Base-by-base conservation (phyloP, 805 yeast genomes). In the Candida jianshihensis region DNA sequence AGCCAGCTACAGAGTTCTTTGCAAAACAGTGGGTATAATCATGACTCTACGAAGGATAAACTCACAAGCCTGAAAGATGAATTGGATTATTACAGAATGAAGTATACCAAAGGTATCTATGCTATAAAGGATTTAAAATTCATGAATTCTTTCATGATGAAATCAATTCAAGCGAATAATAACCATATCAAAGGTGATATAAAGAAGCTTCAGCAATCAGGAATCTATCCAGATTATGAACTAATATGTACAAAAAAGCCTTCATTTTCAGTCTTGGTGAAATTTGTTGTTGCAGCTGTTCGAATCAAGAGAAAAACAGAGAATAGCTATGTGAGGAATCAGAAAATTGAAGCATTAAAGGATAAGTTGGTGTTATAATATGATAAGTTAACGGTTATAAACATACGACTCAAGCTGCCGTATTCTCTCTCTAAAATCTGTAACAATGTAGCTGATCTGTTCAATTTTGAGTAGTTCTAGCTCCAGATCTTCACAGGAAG, bases 401-500 rank as follows among this genome's bases (percentile, higher is more conserved):
- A 36, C 36, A 25, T 40, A 43, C 4, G 10, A 27, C 39, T 73
- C 76, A 26, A 70, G 34, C 4, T 36, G 27, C 19, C 34, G 33
- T n/a, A 70, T 41, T 34, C 76, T 46, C 6, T 40, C 33, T 33
- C 61, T 63, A 42, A 71, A 71, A 24, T 65, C 75, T 2, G 45
- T 42, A 6, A 69, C 67, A 37, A 64, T 64, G 43, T 43, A 34
- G 28, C 53, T 60, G 33, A 76, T 57, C 42, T 73, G 78, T 36
- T 70, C 68, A 27, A 76, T 43, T 41, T 72, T 74, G 48, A 61
- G 41, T 37, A 74, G 70, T 31, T 72, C 74, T 35, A 48, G 45
- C 40, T 78, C 81, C 19, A 80, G 46, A 3, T 66, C 70, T 22
- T 66, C 63, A 48, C 84, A 75, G 34, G 63, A 54, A 5, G 43